A percentile compares a stretch with the other conserved stretches of the same genome.
These are phyloP conservation scores for Kurtzmaniella cleridarum DNA, from an alignment of 805 yeast species.

Conservation along the genomic window DNA sequence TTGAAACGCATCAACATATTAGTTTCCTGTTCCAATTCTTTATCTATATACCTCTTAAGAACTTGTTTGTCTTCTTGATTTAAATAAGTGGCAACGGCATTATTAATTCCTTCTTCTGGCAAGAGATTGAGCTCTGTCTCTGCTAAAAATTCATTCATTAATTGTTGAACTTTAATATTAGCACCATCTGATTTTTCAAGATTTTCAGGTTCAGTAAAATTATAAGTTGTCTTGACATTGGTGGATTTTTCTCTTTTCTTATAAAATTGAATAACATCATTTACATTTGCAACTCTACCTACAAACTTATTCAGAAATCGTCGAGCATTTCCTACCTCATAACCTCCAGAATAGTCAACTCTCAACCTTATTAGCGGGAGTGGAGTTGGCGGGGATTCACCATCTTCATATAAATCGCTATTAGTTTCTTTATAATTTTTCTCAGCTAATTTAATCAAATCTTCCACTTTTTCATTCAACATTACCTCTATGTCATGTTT, in stretches of 20 bases:
- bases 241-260: constrained; percentile 33
- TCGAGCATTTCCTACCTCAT: constrained; percentile 85
- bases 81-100: constrained; percentile 66
- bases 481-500: constrained; percentile 56
- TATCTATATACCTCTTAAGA: constrained; percentile 55
- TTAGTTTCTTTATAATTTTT: constrained; percentile 38
- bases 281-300: constrained; percentile 86
- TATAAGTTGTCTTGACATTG: constrained; percentile 12
- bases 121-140: constrained; percentile 62
- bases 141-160: constrained; percentile 58
- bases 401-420: constrained; percentile 23
- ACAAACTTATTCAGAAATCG: constrained; percentile 87
- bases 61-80: constrained; percentile 80
- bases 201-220: constrained; percentile 8
- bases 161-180: constrained; percentile 48
- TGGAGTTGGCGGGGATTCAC: constrained; percentile 34
- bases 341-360: constrained; percentile 88
- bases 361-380: constrained; percentile 76
- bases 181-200: constrained; percentile 14
- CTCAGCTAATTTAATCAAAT: constrained; percentile 56
- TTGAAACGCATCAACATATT: constrained; percentile 41
- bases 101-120: constrained; percentile 70
- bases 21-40: constrained; percentile 50
- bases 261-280: constrained; percentile 73
- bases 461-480: constrained; percentile 60